A percentile compares a stretch with the other conserved stretches of the same genome.
These are phyloP conservation scores for Saitozyma sp. DNA, from an alignment of 768 basidiomycete genomes.

Conservation along the genomic window DNA sequence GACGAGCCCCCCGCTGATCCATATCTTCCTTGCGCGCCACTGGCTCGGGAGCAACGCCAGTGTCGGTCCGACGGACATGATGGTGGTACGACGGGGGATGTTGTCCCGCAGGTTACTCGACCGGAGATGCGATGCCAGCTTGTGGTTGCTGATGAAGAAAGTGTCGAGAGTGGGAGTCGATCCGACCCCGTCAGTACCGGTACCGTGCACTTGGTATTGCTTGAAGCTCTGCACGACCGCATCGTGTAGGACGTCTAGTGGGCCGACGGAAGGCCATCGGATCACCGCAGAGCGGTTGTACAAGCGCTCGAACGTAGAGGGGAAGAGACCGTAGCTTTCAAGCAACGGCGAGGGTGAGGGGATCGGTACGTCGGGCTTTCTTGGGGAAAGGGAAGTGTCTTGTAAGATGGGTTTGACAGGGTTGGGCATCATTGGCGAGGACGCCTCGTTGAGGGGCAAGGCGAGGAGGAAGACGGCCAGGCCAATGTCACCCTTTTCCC, in stretches of 20 bases:
- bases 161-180: constrained; percentile 6
- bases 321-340: constrained; percentile 12
- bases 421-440: constrained; percentile 15
- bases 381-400: background rate
- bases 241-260: constrained; percentile 1
- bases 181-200: background rate
- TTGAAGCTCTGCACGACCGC: constrained; percentile 7
- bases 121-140: constrained; percentile 5
- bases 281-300: too few relatives aligned
- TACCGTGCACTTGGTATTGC: background rate
- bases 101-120: constrained; percentile 3
- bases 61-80: constrained; percentile 18
- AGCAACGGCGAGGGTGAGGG: constrained; percentile 4
- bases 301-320: constrained; percentile 5
- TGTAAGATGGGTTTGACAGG: constrained; percentile 10
- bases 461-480: constrained; percentile 8
- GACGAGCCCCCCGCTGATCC: constrained; percentile 31
- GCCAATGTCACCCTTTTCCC: constrained; percentile 6
- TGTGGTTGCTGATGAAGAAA: constrained; percentile 6
- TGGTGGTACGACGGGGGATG: constrained; percentile 10
- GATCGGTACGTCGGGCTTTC: background rate
- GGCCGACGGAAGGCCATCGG: background rate
- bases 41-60: constrained; percentile 12
- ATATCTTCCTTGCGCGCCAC: constrained; percentile 12
- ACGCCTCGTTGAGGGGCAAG: constrained; percentile 9